Evolutionary conservation across 2,329 filamentous ascomycete genomes (phyloP), one percentile per base, ranked within the genome.

Genomic region (Fusarium temperatum): DNA sequence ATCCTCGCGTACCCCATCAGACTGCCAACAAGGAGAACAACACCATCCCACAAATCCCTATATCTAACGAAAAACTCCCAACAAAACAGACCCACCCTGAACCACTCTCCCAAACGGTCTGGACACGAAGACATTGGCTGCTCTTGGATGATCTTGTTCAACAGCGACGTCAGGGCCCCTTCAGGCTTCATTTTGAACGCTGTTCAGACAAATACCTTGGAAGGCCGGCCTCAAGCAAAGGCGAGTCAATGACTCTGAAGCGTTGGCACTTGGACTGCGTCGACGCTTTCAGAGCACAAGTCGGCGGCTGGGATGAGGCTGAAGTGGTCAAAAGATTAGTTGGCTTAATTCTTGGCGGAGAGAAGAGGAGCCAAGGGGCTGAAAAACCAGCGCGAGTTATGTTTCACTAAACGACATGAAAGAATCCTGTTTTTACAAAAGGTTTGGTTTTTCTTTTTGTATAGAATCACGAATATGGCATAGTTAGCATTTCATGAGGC

Each of bases 201-300:
- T 73, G 75, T 22, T 79, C 81, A 4, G 78, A 80, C 47, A 77
- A 79, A 47, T 83, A 87, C 38, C 80, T 89, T 6, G 87, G 88
- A 64, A 87, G 86, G 76, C 83, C 82, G 32, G 85, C 90, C 63
- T 78, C 79, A 30, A 84, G 85, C 35, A 84, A 86, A 41, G 86
- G 84, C 51, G 82, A 85, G 77, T 79, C 80, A 9, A 82, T 90
- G 81, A 70, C 81, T 28, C 81, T 91, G 24, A 84, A 89, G 79
- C 78, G 82, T 64, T 90, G 88, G 88, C 89, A 91, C 67, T 79
- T 90, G 24, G 88, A 90, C 66, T 84, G 89, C 61, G 84, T 90
- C 30, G 86, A 89, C 66, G 88, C 85, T 7, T 90, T 90, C 75
- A 81, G 80, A 64, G 77, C 77, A 18, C 82, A 86, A 66, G 83